Conservation (phyloP, 345 rosid genomes). For the Brassica rapa region DNA sequence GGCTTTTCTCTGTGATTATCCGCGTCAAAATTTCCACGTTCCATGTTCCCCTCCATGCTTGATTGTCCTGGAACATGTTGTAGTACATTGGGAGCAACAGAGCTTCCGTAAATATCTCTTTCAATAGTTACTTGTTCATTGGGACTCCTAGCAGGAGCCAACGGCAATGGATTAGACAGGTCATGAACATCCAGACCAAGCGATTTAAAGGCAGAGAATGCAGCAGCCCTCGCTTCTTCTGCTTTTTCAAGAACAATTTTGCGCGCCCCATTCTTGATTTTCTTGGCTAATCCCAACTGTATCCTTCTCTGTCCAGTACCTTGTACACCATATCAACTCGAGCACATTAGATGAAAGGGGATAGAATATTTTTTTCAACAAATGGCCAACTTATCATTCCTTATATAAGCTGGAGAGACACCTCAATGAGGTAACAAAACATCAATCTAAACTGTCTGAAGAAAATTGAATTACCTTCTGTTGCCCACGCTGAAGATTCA, state of each 20-base stretch:
- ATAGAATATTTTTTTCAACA: background rate
- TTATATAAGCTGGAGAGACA: constrained; percentile 23
- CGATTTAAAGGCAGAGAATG: constrained; percentile 86
- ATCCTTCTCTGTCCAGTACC: constrained; percentile 72
- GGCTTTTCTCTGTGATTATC: constrained; percentile 45
- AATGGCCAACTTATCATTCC: constrained; percentile 13
- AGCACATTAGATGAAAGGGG: constrained; percentile 18
- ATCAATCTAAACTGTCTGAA: constrained; percentile 9
- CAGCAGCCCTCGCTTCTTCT: constrained; percentile 92
- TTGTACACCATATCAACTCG: constrained; percentile 43
- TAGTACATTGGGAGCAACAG: constrained; percentile 35
- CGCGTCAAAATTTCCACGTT: constrained; percentile 35
- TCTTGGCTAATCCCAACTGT: constrained; percentile 86
- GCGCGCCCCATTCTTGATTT: constrained; percentile 90
- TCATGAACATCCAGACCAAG: constrained; percentile 75
- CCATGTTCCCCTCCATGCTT: constrained; percentile 39
- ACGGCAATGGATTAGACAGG: constrained; percentile 53
- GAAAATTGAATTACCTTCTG: constrained; percentile 56
- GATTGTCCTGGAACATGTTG: constrained; percentile 42
- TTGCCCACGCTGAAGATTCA: constrained; percentile 83
- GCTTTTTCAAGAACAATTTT: constrained; percentile 97
- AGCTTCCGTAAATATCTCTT: constrained; percentile 38
- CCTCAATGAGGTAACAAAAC: constrained; percentile 13
- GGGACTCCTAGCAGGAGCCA: constrained; percentile 43
- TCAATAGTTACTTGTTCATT: constrained; percentile 40